Evolutionary conservation across 805 yeast genomes (phyloP).

Genomic region (Wickerhamiella slavikovae): DNA sequence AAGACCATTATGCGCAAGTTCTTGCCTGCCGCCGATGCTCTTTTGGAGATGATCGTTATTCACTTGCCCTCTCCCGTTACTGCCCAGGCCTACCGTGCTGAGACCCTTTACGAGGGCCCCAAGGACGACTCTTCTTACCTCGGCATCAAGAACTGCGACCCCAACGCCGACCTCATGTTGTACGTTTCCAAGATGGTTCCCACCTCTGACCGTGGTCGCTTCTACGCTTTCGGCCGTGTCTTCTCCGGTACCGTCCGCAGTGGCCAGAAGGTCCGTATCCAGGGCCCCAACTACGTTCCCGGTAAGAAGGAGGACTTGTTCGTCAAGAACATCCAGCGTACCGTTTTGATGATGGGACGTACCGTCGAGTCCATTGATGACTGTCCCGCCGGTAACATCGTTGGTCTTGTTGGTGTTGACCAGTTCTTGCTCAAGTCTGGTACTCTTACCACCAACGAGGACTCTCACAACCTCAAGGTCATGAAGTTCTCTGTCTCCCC

Average conservation of each 20-base stretch:
- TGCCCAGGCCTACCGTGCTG: constrained; percentile 98
- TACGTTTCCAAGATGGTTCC: constrained; percentile 99
- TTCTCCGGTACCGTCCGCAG: constrained; percentile 98
- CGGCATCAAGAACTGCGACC: constrained; percentile 96
- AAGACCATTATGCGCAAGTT: constrained; percentile 98
- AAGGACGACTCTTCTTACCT: constrained; percentile 62
- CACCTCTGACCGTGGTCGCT: constrained; percentile 99
- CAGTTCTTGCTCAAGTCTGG: constrained; percentile 99
- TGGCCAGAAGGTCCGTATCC: constrained; percentile 98
- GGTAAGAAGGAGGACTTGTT: constrained; percentile 96
- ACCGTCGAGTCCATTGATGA: constrained; percentile 94
- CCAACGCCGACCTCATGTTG: constrained; percentile 93
- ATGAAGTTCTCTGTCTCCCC: constrained; percentile 99
- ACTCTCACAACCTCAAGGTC: constrained; percentile 98
- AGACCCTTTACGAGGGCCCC: constrained; percentile 98
- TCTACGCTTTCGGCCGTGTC: constrained; percentile 99
- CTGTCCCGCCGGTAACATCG: constrained; percentile 99
- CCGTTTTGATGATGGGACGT: constrained; percentile 99
- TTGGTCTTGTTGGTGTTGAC: constrained; percentile 99
- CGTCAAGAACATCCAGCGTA: constrained; percentile 95
- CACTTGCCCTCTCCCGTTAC: constrained; percentile 99
- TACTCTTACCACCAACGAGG: constrained; percentile 91
- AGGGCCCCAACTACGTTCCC: constrained; percentile 98
- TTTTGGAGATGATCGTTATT: constrained; percentile 93
- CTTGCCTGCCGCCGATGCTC: constrained; percentile 99